Percentiles rank a stretch among this genome's conserved stretches.
These are phyloP conservation scores for Erythrobasidium yunnanense DNA, from an alignment of 768 basidiomycete genomes.

Conservation along the genomic window DNA sequence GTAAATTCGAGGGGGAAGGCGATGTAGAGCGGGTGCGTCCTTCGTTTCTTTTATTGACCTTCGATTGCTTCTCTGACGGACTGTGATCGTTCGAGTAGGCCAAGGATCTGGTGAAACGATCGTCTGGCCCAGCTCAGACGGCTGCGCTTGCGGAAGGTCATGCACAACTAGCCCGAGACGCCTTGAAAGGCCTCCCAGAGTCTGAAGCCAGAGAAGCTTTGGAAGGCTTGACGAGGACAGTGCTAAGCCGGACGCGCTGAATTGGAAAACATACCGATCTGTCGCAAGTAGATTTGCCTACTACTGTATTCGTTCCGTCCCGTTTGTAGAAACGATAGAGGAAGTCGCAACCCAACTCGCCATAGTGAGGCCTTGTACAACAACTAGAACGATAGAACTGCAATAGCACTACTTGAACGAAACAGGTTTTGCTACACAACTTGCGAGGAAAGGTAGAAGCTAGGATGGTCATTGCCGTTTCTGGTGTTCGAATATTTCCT, in stretches of 20 bases:
- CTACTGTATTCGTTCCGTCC: too few species aligned
- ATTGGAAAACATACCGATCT: too few species aligned
- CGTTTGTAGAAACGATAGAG: too few species aligned
- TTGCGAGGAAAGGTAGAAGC: too few species aligned
- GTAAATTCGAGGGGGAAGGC: slow-evolving; percentile 63
- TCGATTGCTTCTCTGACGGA: slow-evolving; percentile 4
- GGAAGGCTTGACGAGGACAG: slow-evolving; percentile 57
- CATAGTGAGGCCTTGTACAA: too few species aligned
- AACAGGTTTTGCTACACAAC: too few species aligned
- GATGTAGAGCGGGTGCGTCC: slow-evolving; percentile 62
- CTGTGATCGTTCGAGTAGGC: slow-evolving; percentile 47
- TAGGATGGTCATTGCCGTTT: slow-evolving; percentile 1
- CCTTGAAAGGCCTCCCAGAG: slow-evolving; percentile 60
- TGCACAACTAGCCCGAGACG: slow-evolving; percentile 63
- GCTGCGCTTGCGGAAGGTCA: slow-evolving; percentile 62
- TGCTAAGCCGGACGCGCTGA: slow-evolving; percentile 48
- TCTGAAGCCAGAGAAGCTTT: slow-evolving; percentile 70
- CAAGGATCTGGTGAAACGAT: slow-evolving; percentile 54
- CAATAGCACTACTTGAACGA: too few species aligned
- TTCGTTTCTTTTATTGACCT: not conserved
- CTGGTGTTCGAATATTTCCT: slow-evolving; percentile 13
- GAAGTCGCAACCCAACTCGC: too few species aligned
- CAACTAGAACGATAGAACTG: too few species aligned
- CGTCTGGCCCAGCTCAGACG: slow-evolving; percentile 68
- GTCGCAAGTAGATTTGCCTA: too few species aligned